These are phyloP conservation scores for Aspergillus awamori DNA, from an alignment of 2,329 filamentous ascomycete genomes.

Conservation along the genomic window DNA sequence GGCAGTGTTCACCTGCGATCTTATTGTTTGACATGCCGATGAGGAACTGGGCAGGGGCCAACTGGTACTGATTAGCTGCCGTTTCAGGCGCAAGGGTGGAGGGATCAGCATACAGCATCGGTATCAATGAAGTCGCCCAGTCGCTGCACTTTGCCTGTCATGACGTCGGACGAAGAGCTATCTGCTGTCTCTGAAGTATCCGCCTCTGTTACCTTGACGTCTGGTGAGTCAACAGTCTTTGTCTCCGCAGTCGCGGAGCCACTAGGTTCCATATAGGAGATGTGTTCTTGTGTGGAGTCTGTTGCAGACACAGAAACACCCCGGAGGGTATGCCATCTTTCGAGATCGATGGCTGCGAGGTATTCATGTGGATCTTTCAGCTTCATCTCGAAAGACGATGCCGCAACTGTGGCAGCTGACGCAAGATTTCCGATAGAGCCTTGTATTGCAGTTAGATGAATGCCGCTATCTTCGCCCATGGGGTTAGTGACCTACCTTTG, in stretches of 20 bases:
- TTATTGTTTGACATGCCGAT: conserved; percentile 34
- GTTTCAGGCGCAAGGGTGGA: too few relatives aligned
- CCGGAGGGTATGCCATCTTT: conserved; percentile 14
- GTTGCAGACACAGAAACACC: neutral
- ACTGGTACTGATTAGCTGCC: conserved; percentile 21
- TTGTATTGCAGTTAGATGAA: conserved; percentile 14
- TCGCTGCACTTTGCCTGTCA: conserved; percentile 42
- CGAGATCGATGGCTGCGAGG: conserved; percentile 33
- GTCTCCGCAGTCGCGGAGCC: neutral
- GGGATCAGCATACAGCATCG: conserved; percentile 31
- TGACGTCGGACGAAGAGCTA: conserved; percentile 7
- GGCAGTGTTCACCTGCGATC: conserved; percentile 43
- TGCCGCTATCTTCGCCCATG: neutral
- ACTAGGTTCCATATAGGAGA: conserved; percentile 18
- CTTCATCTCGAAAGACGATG: conserved; percentile 51
- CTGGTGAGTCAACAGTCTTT: neutral
- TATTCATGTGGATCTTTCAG: conserved; percentile 43
- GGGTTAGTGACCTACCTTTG: conserved; percentile 30
- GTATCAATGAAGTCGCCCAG: conserved; percentile 53
- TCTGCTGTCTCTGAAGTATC: neutral
- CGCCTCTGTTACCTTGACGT: neutral
- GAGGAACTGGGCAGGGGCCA: conserved; percentile 46
- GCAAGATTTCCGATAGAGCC: conserved; percentile 50
- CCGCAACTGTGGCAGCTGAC: conserved; percentile 52
- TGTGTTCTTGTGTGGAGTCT: neutral